These are phyloP conservation scores for Cudoniella acicularis DNA, from an alignment of 495 filamentous ascomycete species.

Conservation along the genomic window DNA sequence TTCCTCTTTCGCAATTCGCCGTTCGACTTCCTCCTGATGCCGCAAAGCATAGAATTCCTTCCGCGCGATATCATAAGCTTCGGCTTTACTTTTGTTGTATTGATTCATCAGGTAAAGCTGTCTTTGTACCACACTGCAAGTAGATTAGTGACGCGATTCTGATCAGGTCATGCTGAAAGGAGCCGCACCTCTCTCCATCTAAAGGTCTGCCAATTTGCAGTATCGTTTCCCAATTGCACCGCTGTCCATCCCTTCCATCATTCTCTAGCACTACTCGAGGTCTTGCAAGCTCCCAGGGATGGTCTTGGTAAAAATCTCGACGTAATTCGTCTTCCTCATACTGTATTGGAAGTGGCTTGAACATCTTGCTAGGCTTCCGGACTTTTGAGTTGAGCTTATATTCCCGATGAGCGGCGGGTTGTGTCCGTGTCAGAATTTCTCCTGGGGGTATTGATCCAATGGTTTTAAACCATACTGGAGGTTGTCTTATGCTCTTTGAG, in stretches of 20 bases:
- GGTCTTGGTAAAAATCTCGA: conserved; percentile 78
- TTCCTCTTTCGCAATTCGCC: conserved; percentile 83
- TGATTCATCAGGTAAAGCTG: conserved; percentile 80
- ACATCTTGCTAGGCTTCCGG: conserved; percentile 69
- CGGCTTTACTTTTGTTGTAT: conserved; percentile 50
- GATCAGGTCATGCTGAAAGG: background rate
- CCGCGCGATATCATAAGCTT: conserved; percentile 84
- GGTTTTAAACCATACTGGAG: conserved; percentile 75
- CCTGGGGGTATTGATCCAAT: conserved; percentile 73
- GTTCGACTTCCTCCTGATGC: conserved; percentile 77
- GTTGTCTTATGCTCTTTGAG: conserved; percentile 16
- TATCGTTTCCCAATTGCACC: conserved; percentile 75
- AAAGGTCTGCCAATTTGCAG: conserved; percentile 73
- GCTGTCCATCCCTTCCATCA: conserved; percentile 73
- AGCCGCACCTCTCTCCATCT: conserved; percentile 79
- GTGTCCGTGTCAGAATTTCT: conserved; percentile 67
- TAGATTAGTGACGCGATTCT: background rate
- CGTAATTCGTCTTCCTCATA: conserved; percentile 87
- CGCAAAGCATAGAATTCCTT: conserved; percentile 87
- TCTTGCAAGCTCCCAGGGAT: conserved; percentile 95
- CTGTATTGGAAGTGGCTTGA: conserved; percentile 69
- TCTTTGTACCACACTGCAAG: conserved; percentile 81
- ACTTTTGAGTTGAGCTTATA: conserved; percentile 43
- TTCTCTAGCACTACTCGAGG: conserved; percentile 81
- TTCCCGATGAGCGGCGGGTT: conserved; percentile 60